phyloP scores from a whole-genome alignment of 2,329 filamentous ascomycete genomes.

The Cladorrhinum sp. region DNA sequence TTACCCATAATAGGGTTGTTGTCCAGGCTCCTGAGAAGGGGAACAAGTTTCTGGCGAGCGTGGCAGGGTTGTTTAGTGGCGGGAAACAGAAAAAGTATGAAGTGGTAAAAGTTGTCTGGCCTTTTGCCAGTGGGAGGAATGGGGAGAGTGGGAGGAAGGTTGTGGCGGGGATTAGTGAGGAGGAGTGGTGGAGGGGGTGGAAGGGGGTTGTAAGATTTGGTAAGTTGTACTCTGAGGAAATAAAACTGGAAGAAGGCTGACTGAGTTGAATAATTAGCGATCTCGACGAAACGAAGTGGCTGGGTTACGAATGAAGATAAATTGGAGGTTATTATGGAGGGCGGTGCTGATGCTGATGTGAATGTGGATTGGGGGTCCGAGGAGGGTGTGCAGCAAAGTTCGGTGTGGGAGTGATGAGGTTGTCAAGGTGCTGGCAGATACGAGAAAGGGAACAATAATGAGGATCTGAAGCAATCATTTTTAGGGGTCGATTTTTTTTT shows the following conservation, averaged over 20 bases:
- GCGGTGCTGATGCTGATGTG: slow-evolving; percentile 33
- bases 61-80: slow-evolving; percentile 50
- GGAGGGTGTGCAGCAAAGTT: not conserved
- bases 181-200: slow-evolving; percentile 55
- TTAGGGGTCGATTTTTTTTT: slow-evolving; percentile 18
- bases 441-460: not conserved
- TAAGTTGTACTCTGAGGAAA: not conserved
- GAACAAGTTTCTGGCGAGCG: slow-evolving; percentile 52
- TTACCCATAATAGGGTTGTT: slow-evolving; percentile 48
- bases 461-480: no score
- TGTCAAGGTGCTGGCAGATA: not conserved
- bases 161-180: slow-evolving; percentile 51
- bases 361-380: slow-evolving; percentile 47
- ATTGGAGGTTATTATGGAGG: slow-evolving; percentile 52
- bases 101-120: slow-evolving; percentile 55
- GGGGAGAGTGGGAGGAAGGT: slow-evolving; percentile 45
- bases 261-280: slow-evolving; percentile 20
- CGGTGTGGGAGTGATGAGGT: not conserved
- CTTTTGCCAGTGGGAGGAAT: slow-evolving; percentile 48
- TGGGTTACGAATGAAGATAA: slow-evolving; percentile 54
- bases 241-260: not conserved
- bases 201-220: slow-evolving; percentile 42
- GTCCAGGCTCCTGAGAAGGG: slow-evolving; percentile 51
- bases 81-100: slow-evolving; percentile 50
- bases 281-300: slow-evolving; percentile 37